Conservation (phyloP, 176 grass and related monocot species). For the Poa pratensis region DNA sequence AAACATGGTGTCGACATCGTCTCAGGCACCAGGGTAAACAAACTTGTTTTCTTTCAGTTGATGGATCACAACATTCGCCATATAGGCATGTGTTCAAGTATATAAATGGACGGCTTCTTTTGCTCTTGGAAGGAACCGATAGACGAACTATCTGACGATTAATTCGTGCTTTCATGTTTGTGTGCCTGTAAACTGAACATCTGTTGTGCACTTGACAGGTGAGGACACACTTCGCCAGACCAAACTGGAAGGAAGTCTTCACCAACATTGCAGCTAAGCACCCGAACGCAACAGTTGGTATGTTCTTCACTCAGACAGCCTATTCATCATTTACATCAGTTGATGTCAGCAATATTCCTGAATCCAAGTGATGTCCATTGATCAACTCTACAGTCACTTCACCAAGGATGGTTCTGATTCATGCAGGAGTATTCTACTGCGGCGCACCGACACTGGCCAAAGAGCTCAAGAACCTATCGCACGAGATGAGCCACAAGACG, state of each 20-base stretch:
- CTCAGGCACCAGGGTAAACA: slow-evolving; percentile 90
- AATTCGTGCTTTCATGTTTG: neutral
- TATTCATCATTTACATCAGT: neutral
- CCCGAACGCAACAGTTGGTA: slow-evolving; percentile 89
- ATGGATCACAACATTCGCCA: neutral
- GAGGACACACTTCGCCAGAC: slow-evolving; percentile 98
- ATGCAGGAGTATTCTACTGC: slow-evolving; percentile 91
- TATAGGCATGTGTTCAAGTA: neutral
- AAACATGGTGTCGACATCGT: slow-evolving; percentile 94
- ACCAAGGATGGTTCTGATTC: slow-evolving; percentile 32
- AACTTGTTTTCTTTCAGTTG: slow-evolving; percentile 19
- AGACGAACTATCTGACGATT: neutral
- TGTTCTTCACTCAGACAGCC: slow-evolving; percentile 13
- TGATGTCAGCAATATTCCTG: slow-evolving; percentile 26
- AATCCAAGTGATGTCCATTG: neutral
- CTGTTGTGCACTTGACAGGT: slow-evolving; percentile 48
- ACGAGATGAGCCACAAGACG: slow-evolving; percentile 94
- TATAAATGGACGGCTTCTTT: neutral
- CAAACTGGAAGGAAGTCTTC: slow-evolving; percentile 97
- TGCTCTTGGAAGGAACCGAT: neutral
- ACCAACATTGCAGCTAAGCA: slow-evolving; percentile 82
- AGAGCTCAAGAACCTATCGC: slow-evolving; percentile 78
- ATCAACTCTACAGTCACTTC: neutral
- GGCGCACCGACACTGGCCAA: slow-evolving; percentile 81
- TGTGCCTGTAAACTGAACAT: slow-evolving; percentile 26